Conservation (phyloP, 805 yeast species). For the Candida methanosorbosa region DNA sequence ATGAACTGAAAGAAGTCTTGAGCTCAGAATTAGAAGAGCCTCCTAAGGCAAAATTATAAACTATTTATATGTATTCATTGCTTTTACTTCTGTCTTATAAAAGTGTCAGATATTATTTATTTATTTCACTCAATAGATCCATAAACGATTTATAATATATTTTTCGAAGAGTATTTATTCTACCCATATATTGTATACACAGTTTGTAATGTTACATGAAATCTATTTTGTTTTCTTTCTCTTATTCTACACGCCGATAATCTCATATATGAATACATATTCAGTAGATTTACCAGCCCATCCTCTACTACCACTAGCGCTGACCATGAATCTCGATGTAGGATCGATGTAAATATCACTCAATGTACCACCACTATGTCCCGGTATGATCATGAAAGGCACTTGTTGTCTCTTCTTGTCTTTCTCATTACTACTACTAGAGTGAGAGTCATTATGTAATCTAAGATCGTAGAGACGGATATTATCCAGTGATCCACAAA, state of each 20-base stretch:
- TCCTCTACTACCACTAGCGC: conserved; percentile 92
- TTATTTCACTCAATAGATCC: too few relatives aligned
- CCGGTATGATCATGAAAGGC: conserved; percentile 89
- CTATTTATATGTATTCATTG: too few relatives aligned
- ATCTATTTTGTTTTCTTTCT: neutral
- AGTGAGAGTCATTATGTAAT: conserved; percentile 25
- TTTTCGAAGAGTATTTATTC: too few relatives aligned
- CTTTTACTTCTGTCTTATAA: too few relatives aligned
- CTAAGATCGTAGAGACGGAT: conserved; percentile 76
- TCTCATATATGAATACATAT: conserved; percentile 73
- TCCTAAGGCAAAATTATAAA: conserved; percentile 17
- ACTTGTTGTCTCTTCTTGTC: conserved; percentile 31
- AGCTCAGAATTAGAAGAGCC: conserved; percentile 7
- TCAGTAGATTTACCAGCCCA: conserved; percentile 86
- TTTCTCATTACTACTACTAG: conserved; percentile 10
- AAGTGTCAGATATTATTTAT: too few relatives aligned
- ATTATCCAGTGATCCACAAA: conserved; percentile 89
- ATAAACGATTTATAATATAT: too few relatives aligned
- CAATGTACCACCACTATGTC: conserved; percentile 90
- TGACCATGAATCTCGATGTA: conserved; percentile 77
- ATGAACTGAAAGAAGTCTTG: conserved; percentile 67
- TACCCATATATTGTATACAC: neutral
- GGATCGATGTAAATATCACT: conserved; percentile 78
- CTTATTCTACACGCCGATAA: conserved; percentile 31
- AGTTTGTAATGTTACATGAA: neutral